phyloP scores from a whole-genome alignment of 2,329 filamentous ascomycete genomes.

The Zymoseptoria passerinii region DNA sequence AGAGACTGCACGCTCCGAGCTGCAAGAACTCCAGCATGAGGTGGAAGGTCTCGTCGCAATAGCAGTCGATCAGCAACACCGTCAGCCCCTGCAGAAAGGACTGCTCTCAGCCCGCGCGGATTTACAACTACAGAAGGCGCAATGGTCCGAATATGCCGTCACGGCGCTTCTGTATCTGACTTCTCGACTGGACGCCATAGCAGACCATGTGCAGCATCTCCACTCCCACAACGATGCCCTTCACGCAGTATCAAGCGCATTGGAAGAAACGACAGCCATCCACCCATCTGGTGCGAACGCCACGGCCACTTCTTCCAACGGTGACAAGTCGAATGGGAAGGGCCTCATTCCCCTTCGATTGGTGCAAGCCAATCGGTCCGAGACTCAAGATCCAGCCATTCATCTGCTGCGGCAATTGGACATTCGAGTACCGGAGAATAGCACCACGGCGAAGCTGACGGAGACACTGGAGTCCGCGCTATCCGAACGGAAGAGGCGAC shows the following conservation, averaged over 20 bases:
- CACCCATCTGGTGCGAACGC: constrained; percentile 4
- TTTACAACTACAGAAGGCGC: constrained; percentile 27
- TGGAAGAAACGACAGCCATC: constrained; percentile 17
- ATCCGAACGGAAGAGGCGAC: constrained; percentile 29
- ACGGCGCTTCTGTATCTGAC: constrained; percentile 37
- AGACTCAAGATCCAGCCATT: constrained; percentile 22
- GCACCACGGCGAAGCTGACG: constrained; percentile 11
- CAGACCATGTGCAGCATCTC: constrained; percentile 22
- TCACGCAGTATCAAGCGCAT: constrained; percentile 16
- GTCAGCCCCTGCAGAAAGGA: constrained; percentile 49
- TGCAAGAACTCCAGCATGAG: constrained; percentile 62
- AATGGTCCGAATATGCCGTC: constrained; percentile 38
- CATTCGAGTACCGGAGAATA: constrained; percentile 16
- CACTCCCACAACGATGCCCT: constrained; percentile 22
- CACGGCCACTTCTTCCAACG: background rate
- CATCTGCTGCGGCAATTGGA: constrained; percentile 25
- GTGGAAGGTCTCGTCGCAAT: constrained; percentile 63
- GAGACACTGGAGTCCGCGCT: constrained; percentile 23
- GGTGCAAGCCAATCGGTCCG: constrained; percentile 26
- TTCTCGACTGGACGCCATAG: constrained; percentile 23
- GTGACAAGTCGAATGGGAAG: constrained; percentile 5
- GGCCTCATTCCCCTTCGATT: constrained; percentile 27
- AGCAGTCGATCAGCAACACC: constrained; percentile 59
- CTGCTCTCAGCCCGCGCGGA: constrained; percentile 32
- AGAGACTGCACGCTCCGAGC: constrained; percentile 51